Percentiles rank a stretch among this genome's conserved stretches.
Conservation (phyloP, 2,329 filamentous ascomycete species). For the Xylaria sp. region DNA sequence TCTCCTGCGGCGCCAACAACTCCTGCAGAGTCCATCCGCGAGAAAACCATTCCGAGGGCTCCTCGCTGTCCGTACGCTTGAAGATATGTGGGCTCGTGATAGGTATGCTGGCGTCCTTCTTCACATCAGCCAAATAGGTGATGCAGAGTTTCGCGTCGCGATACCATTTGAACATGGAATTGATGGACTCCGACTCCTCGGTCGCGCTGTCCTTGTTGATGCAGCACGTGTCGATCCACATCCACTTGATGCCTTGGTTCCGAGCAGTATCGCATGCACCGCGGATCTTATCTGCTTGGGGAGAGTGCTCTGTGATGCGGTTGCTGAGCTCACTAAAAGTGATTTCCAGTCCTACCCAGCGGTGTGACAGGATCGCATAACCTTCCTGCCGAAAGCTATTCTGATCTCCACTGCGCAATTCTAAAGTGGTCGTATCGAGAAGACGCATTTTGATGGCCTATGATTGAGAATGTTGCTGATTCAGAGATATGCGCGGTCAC, state of each 20-base stretch:
- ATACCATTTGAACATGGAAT: conserved; percentile 50
- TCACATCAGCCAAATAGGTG: conserved; percentile 49
- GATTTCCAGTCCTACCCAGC: conserved; percentile 36
- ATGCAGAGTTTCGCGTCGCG: conserved; percentile 49
- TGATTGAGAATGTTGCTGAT: background rate
- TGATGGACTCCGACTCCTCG: conserved; percentile 51
- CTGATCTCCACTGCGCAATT: conserved; percentile 10
- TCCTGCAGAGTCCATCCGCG: conserved; percentile 31
- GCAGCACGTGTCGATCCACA: conserved; percentile 51
- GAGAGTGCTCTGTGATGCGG: conserved; percentile 1
- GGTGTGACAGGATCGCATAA: conserved; percentile 41
- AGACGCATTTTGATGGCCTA: conserved; percentile 18
- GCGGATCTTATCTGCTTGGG: conserved; percentile 28
- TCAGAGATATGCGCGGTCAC: background rate
- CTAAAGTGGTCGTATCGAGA: conserved; percentile 12
- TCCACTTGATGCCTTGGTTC: conserved; percentile 46
- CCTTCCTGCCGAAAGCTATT: conserved; percentile 10
- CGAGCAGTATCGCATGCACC: conserved; percentile 36
- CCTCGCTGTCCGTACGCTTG: conserved; percentile 8
- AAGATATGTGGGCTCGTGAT: conserved; percentile 26
- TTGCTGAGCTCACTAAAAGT: conserved; percentile 22
- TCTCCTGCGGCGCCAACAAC: background rate
- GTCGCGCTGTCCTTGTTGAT: conserved; percentile 48
- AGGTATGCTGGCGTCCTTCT: background rate
- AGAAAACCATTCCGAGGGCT: conserved; percentile 36